Percentiles rank a stretch among this genome's conserved stretches.
Evolutionary conservation across 139 green algal genomes (phyloP).

Genomic region (Closterium sp.): DNA sequence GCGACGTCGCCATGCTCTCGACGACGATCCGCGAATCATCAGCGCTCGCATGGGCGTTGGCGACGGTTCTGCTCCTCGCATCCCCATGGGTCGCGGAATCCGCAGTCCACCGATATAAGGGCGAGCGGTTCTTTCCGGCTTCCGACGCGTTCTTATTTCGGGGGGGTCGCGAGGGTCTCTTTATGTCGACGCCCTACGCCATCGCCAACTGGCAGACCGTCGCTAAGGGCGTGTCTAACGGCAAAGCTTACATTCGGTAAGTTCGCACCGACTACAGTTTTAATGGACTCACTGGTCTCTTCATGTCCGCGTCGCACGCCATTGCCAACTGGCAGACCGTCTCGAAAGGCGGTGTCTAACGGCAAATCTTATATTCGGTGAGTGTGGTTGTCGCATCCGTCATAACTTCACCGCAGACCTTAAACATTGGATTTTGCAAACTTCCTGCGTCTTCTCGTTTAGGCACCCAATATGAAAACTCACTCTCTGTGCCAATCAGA

Average conservation of each 20-base stretch:
- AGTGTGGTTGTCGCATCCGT: neutral
- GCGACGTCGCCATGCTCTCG: neutral
- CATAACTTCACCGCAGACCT: neutral
- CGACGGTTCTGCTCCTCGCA: neutral
- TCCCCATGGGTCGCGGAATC: neutral
- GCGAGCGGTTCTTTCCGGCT: slow-evolving; percentile 54
- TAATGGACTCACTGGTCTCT: no score
- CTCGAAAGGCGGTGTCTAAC: slow-evolving; percentile 51
- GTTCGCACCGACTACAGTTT: no score
- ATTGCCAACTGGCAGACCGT: slow-evolving; percentile 52
- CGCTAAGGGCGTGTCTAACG: no score
- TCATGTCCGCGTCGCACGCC: slow-evolving; percentile 39
- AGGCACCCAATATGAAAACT: neutral
- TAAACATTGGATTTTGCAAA: no score
- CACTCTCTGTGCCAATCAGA: slow-evolving; percentile 16
- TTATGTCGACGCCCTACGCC: slow-evolving; percentile 43
- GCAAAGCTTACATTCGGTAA: neutral
- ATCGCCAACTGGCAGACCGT: neutral
- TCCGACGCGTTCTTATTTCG: slow-evolving; percentile 52
- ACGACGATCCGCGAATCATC: neutral
- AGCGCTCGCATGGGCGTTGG: neutral
- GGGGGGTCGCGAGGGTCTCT: slow-evolving; percentile 61
- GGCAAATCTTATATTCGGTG: slow-evolving; percentile 59
- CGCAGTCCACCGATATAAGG: slow-evolving; percentile 57
- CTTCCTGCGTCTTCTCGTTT: neutral